Base-by-base conservation (phyloP, 495 filamentous ascomycete genomes). In the Penicillium arizonense region DNA sequence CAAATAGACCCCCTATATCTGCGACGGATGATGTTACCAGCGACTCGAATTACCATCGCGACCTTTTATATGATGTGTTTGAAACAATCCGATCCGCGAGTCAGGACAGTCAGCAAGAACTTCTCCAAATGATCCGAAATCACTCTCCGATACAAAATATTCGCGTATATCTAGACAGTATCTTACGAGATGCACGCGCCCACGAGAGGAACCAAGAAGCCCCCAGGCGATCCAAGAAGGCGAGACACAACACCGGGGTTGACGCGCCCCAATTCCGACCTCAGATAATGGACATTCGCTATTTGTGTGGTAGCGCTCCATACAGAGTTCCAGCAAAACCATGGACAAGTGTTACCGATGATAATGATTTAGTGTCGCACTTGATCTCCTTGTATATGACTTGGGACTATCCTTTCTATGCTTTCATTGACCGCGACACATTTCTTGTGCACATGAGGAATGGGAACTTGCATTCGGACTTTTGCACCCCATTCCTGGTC, bases 401-500 rank as follows among this genome's bases (percentile, higher is more conserved):
- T 12, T 78, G 73, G 73, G 71, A 72, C 32, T 70, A 74, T 32
- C 64, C 70, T 1, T 74, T 75, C 41, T 73, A 64, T 44, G 62
- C 70, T 3, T 72, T 63, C 35, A 57, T 79, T 36, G 70, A 71
- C 20, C 58, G 55, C 13, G 60, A 66, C 1, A 58, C 70, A 7
- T 73, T 77, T 51, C 20, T 76, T 26, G 59, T 59, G 16, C 65
- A 77, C 34, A 73, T 77, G 63, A 43, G 44, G 4, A 14, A 42
- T 5, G 64, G 61, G 0, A 40, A 63, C 28, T 36, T 65, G 26
- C 47, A 65, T 16, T 67, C 63, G 7, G 55, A 67, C 44, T 70
- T 73, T 24, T 79, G 73, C 56, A 75, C 71, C 10, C 64, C 71
- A 0, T 67, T 77, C 41, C 68, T 79, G 5, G 73, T 79, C 41